Evolutionary conservation across 495 filamentous ascomycete species (phyloP), one percentile per base, ranked within the genome.

Genomic region (Achaetomiella virescens): DNA sequence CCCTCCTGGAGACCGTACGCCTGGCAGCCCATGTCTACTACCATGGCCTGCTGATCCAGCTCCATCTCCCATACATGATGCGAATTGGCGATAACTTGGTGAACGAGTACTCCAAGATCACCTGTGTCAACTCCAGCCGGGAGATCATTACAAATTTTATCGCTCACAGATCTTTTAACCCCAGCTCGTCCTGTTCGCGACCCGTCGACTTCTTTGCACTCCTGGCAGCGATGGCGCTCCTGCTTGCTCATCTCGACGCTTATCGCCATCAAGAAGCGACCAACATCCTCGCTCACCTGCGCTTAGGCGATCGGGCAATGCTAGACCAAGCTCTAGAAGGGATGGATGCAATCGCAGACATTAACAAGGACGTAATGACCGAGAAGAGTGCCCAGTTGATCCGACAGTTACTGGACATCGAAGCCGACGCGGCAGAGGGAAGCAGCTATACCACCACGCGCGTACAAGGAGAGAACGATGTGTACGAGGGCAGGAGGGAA

Each of bases 291-390:
- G 68, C 69, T 4, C 72, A 79, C 38, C 74, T 76, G 54, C 61
- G 66, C 6, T 57, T 61, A 4, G 64, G 66, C 44, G 78, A 81
- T 61, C 70, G 72, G 11, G 76, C 70, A 2, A 64, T 76, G 52
- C 61, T 79, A 37, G 75, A 79, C 21, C 68, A 74, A 21, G 65
- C 61, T 11, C 63, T 66, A n/a, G 68, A 75, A 54, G 67, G 41
- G 24, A 75, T 76, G 65, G 65, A 68, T 37, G 54, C 57, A n/a
- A 40, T 72, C 20, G 66, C 38, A 43, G 43, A 41, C 6, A 15
- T 66, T 6, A 73, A 72, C 42, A 38, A 29, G 5, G 77, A 78
- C 51, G 53, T 48, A 8, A 41, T 75, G 14, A 69, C 54, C 20
- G 60, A 59, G 8, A 57, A 72, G 47, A 71, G 68, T 38, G 68